A percentile compares a stretch with the other conserved stretches of the same genome.
These are phyloP conservation scores for Aspergillus luchuensis DNA, from an alignment of 2,329 filamentous ascomycete genomes.

Conservation along the genomic window DNA sequence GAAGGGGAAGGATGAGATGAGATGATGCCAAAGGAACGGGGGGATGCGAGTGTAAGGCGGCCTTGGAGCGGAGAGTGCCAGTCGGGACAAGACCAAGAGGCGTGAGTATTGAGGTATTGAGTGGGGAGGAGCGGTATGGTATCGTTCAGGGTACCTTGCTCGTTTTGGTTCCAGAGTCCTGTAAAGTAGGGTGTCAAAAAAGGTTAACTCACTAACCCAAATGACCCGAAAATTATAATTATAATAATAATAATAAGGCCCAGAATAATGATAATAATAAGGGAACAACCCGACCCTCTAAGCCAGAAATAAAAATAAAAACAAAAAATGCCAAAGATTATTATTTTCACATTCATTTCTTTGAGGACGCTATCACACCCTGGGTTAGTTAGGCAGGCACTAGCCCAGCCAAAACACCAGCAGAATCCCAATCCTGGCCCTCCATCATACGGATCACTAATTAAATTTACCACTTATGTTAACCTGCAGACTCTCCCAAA, in stretches of 20 bases:
- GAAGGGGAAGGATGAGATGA: conserved; percentile 24
- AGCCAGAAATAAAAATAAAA: not conserved
- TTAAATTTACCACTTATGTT: conserved; percentile 3
- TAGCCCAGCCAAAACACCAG: not conserved
- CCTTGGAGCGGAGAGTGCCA: conserved; percentile 23
- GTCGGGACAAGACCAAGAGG: conserved; percentile 1
- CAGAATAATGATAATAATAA: conserved; percentile 5
- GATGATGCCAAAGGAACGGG: conserved; percentile 30
- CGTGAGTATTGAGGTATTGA: conserved; percentile 17
- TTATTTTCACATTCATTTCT: too few relatives aligned
- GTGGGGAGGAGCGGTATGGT: conserved; percentile 23
- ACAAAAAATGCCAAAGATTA: not conserved
- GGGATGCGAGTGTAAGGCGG: conserved; percentile 25
- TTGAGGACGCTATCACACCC: not conserved
- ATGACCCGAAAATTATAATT: conserved; percentile 8
- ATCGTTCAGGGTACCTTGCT: conserved; percentile 24
- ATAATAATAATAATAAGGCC: not conserved
- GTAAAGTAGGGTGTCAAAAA: conserved; percentile 5
- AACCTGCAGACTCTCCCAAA: not conserved
- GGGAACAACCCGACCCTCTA: not conserved
- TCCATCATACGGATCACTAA: conserved; percentile 6
- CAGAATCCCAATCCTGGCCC: conserved; percentile 1
- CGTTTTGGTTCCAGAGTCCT: not conserved
- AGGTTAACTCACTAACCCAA: conserved; percentile 3
- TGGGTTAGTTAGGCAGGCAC: conserved; percentile 5